Conservation (phyloP, 345 rosid genomes). For the Durio zibethinus region DNA sequence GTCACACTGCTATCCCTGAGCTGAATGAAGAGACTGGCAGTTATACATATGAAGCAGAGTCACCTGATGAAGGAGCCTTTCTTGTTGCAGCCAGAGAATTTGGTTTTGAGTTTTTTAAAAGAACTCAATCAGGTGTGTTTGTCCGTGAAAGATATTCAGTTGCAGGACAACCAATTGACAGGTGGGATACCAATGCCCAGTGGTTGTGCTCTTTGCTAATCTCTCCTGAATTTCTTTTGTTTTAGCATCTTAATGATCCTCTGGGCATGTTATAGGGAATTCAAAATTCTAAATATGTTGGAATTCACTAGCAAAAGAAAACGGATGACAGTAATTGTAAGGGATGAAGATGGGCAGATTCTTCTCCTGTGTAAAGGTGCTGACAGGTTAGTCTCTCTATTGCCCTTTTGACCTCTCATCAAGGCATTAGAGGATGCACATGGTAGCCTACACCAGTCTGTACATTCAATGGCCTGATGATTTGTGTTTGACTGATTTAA, state of each 20-base stretch:
- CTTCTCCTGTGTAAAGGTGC: slow-evolving; percentile 96
- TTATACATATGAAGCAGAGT: slow-evolving; percentile 85
- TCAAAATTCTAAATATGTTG: slow-evolving; percentile 77
- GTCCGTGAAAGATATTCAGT: slow-evolving; percentile 52
- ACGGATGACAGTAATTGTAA: slow-evolving; percentile 89
- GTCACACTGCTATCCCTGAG: slow-evolving; percentile 99
- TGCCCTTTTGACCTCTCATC: neutral
- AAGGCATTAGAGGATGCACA: neutral
- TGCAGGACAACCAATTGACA: slow-evolving; percentile 59
- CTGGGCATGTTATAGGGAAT: slow-evolving; percentile 62
- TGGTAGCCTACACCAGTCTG: neutral
- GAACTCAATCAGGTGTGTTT: slow-evolving; percentile 84
- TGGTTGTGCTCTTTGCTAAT: slow-evolving; percentile 11
- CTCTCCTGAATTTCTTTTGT: slow-evolving; percentile 13
- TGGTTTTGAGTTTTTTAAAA: slow-evolving; percentile 84
- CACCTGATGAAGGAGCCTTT: slow-evolving; percentile 95
- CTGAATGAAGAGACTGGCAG: slow-evolving; percentile 67
- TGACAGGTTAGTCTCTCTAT: slow-evolving; percentile 65
- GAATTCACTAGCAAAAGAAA: slow-evolving; percentile 98
- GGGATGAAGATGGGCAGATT: slow-evolving; percentile 75
- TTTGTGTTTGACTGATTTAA: slow-evolving; percentile 8
- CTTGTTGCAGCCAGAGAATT: slow-evolving; percentile 95
- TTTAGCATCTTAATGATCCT: slow-evolving; percentile 18
- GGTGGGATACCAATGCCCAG: slow-evolving; percentile 38
- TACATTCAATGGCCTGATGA: neutral